phyloP scores from a whole-genome alignment of 441 rosid genomes.

The Euphorbia celastroides region DNA sequence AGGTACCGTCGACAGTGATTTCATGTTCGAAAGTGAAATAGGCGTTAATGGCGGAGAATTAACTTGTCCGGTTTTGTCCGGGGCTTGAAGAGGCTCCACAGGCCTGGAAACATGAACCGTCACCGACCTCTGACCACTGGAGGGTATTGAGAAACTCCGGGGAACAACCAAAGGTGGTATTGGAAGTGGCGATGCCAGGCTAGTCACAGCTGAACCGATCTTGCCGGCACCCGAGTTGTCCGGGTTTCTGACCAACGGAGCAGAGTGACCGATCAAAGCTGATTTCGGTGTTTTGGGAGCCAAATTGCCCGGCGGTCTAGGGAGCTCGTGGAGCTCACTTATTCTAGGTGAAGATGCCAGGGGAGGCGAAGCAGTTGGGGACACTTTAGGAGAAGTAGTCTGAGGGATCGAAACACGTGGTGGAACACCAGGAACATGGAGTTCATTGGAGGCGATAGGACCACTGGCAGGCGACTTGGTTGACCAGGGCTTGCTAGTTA shows the following conservation, averaged over 20 bases:
- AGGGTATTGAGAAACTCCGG: slow-evolving; percentile 83
- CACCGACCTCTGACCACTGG: slow-evolving; percentile 72
- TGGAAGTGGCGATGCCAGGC: slow-evolving; percentile 68
- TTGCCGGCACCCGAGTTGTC: slow-evolving; percentile 38
- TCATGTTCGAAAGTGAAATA: slow-evolving; percentile 45
- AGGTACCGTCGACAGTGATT: slow-evolving; percentile 33
- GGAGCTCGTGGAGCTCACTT: slow-evolving; percentile 92
- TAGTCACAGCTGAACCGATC: slow-evolving; percentile 32
- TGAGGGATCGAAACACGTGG: slow-evolving; percentile 16
- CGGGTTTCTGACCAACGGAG: slow-evolving; percentile 36
- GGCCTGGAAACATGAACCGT: slow-evolving; percentile 42
- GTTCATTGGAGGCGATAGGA: too few relatives aligned
- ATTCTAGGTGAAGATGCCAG: slow-evolving; percentile 66
- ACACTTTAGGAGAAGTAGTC: slow-evolving; percentile 53
- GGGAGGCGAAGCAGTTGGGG: slow-evolving; percentile 72
- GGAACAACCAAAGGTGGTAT: slow-evolving; percentile 58
- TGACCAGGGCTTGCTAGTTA: slow-evolving; percentile 44
- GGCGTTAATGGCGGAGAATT: slow-evolving; percentile 83
- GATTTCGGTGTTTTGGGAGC: not conserved
- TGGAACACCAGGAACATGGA: not conserved
- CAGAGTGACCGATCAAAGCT: not conserved
- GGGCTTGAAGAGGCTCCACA: slow-evolving; percentile 33
- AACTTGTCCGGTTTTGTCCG: slow-evolving; percentile 37
- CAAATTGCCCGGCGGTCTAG: slow-evolving; percentile 60
- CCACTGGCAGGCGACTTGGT: slow-evolving; percentile 37